Evolutionary conservation across 768 basidiomycete species (phyloP), one percentile per base, ranked within the genome.

Genomic region (Sarcomyxa edulis): DNA sequence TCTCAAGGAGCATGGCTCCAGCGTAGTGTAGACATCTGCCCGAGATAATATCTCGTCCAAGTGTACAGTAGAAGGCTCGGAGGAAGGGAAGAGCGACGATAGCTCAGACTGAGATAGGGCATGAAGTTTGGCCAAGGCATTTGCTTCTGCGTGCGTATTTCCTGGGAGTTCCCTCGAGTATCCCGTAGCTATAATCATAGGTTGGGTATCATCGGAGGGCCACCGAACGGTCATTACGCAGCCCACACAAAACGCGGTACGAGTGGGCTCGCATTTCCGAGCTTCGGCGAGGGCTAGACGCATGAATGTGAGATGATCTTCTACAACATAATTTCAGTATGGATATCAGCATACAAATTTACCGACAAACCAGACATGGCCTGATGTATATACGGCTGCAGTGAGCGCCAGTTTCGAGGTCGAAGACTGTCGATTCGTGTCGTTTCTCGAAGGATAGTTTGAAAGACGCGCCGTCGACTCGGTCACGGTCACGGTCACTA

Each of bases 61-160:
- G 27, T 57, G 50, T 16, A 62, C 40, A 1, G 64, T 56, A 8
- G 61, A 44, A 1, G 59, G 43, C 5, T 48, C 44, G 7, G 54
- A 42, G 4, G 51, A 48, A 2, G 74, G 64, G 29, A 79, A 68
- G 24, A 75, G 53, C 9, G 63, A 45, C 10, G 65, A 52, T 27
- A 86, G 55, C 29, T 79, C 55, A 9, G 58, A 45, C 6, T 52
- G 32, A 2, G 76, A 64, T 26, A 81, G 64, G n/a, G 46, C 30
- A 11, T 56, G 59, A 5, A 80, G 75, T 52, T 97, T 96, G 28
- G 74, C 55, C 37, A 99, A 64, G 1, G 94, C 93, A 56, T 95
- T 95, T 16, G 92, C 91, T 65, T 99, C 95, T 8, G 94, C 95
- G 58, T 99, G 95, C 3, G 95, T 97, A 55, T 98, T 98, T 37